A percentile compares a stretch with the other conserved stretches of the same genome.
These are phyloP conservation scores for Dimocarpus longan DNA, from an alignment of 345 rosid species.

Conservation along the genomic window DNA sequence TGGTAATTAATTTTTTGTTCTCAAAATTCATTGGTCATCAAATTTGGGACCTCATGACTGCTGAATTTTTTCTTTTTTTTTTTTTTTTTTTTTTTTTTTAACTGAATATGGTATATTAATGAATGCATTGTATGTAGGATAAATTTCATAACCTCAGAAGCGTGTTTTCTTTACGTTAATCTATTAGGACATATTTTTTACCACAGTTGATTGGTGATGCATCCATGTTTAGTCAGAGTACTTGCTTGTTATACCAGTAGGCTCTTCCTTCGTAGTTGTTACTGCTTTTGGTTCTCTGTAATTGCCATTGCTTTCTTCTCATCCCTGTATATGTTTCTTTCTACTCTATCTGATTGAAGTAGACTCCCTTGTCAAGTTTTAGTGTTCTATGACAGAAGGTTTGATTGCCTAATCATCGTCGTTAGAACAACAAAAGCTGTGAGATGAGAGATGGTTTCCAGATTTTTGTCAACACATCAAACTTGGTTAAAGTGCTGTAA, in stretches of 20 bases:
- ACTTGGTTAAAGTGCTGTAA: neutral
- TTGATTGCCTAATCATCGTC: no score
- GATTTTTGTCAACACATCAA: neutral
- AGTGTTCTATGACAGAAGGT: no score
- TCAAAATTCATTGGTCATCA: neutral
- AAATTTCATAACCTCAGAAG: neutral
- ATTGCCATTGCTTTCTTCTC: neutral
- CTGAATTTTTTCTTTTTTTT: neutral
- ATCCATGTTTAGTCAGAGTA: neutral
- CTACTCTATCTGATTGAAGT: neutral
- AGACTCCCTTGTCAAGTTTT: no score
- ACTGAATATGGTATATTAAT: neutral
- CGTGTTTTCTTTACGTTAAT: neutral
- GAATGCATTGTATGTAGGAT: neutral
- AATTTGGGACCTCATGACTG: neutral
- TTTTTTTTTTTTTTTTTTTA: neutral
- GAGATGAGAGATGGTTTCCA: neutral
- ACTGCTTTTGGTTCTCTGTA: neutral
- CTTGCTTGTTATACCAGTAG: neutral
- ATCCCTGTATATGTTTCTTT: neutral
- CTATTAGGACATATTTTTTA: neutral
- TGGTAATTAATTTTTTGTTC: slow-evolving; percentile 34
- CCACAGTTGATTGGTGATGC: neutral
- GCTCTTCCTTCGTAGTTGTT: neutral
- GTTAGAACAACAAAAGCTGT: neutral